phyloP scores from a whole-genome alignment of 148 eudicot species.

The Vaccinium corymbosum region DNA sequence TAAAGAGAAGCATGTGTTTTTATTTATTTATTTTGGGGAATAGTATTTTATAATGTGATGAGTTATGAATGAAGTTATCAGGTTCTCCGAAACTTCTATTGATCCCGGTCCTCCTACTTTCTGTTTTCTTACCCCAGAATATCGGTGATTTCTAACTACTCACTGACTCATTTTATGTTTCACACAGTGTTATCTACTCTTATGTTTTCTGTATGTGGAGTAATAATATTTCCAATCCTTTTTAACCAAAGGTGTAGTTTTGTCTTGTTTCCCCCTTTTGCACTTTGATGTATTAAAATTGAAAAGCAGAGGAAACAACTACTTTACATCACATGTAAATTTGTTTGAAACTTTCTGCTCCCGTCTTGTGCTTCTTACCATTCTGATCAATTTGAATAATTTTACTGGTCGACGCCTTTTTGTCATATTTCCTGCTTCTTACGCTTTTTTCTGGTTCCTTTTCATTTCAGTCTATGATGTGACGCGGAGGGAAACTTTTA shows the following conservation, averaged over 20 bases:
- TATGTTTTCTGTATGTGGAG: not conserved
- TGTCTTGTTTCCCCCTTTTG: not conserved
- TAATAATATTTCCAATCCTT: not conserved
- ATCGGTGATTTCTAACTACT: not conserved
- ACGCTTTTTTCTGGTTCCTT: not conserved
- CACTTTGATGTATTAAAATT: not conserved
- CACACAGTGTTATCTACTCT: not conserved
- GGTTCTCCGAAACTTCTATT: not conserved
- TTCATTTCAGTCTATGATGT: slow-evolving; percentile 54
- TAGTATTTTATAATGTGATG: not conserved
- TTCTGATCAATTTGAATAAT: not conserved
- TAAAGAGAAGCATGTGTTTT: not conserved
- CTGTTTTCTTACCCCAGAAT: not conserved
- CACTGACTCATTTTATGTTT: not conserved
- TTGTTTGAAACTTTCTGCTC: not conserved
- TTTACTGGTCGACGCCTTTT: not conserved
- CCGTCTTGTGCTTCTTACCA: not conserved
- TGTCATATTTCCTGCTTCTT: not conserved
- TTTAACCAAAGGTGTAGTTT: not conserved
- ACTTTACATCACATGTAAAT: not conserved
- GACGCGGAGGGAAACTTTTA: slow-evolving; percentile 53
- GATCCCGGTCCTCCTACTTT: not conserved
- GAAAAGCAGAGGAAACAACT: not conserved
- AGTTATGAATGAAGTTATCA: not conserved
- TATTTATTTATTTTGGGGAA: not conserved